These are phyloP conservation scores for Triticum timopheevii DNA, from an alignment of 176 grass and related monocot species.

Conservation along the genomic window DNA sequence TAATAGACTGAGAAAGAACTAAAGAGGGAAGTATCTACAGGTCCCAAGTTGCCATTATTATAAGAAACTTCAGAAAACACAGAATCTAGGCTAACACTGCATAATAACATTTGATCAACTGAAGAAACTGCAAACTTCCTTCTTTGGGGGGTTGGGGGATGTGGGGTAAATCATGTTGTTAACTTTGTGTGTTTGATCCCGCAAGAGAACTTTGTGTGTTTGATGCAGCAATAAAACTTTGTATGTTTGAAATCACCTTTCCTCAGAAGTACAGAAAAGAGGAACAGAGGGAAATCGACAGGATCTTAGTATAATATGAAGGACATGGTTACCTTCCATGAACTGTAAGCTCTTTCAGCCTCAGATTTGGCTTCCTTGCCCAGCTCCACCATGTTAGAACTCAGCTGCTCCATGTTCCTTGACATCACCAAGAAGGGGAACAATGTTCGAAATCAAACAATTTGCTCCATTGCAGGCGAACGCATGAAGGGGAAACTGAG, in stretches of 20 bases:
- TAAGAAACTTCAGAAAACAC: slow-evolving; percentile 17
- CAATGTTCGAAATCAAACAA: neutral
- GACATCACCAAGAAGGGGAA: slow-evolving; percentile 1
- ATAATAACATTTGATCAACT: neutral
- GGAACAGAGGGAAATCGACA: neutral
- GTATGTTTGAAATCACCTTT: slow-evolving; percentile 5
- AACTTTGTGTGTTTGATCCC: neutral
- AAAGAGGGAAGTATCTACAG: neutral
- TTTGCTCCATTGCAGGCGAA: neutral
- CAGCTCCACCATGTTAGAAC: slow-evolving; percentile 31
- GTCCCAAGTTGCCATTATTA: slow-evolving; percentile 2
- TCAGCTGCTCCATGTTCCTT: slow-evolving; percentile 51
- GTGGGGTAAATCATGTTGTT: neutral
- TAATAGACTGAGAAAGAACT: neutral
- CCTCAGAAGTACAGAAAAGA: neutral
- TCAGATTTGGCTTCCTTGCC: slow-evolving; percentile 38
- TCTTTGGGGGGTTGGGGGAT: neutral
- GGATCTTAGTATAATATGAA: neutral
- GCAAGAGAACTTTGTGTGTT: neutral
- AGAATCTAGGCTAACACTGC: neutral
- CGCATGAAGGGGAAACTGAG: neutral
- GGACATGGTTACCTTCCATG: slow-evolving; percentile 35
- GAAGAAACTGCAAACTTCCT: neutral
- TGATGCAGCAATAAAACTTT: neutral
- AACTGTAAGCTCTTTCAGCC: slow-evolving; percentile 35